A percentile compares a stretch with the other conserved stretches of the same genome.
These are phyloP conservation scores for Garcia nutans DNA, from an alignment of 345 rosid species.

Conservation along the genomic window DNA sequence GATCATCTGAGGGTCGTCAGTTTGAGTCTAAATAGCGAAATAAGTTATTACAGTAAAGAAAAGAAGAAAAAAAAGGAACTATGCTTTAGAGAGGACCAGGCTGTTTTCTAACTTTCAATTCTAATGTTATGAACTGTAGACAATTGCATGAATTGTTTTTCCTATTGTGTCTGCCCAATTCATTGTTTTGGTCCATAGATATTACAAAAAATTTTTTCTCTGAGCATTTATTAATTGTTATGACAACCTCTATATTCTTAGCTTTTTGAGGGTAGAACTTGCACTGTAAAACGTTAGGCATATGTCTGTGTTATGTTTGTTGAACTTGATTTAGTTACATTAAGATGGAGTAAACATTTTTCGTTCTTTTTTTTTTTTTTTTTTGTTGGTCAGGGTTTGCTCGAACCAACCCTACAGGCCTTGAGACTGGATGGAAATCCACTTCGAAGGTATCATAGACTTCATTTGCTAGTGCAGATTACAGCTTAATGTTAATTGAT, in stretches of 20 bases:
- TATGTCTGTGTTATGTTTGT: not conserved
- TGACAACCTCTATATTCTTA: not conserved
- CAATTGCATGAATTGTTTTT: not conserved
- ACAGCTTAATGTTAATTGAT: not conserved
- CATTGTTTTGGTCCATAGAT: not conserved
- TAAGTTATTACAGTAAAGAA: not conserved
- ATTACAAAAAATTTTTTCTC: not conserved
- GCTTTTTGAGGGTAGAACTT: slow-evolving; percentile 3
- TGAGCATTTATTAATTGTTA: not conserved
- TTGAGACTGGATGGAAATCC: slow-evolving; percentile 89
- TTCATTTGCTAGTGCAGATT: not conserved
- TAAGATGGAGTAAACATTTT: not conserved
- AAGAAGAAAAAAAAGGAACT: not conserved
- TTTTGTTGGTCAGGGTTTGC: slow-evolving; percentile 55
- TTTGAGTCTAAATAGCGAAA: not conserved
- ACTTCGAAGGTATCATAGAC: slow-evolving; percentile 58
- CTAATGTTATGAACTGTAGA: not conserved
- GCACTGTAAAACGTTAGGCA: not conserved
- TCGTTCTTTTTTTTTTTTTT: not conserved
- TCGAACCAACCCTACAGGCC: slow-evolving; percentile 74
- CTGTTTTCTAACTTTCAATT: not conserved
- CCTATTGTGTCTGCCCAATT: not conserved
- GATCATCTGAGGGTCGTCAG: not conserved
- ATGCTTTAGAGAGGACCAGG: not conserved
- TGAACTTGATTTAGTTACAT: not conserved